Evolutionary conservation across 139 green algal species (phyloP), one percentile per base, ranked within the genome.

Genomic region (Volvox africanus): DNA sequence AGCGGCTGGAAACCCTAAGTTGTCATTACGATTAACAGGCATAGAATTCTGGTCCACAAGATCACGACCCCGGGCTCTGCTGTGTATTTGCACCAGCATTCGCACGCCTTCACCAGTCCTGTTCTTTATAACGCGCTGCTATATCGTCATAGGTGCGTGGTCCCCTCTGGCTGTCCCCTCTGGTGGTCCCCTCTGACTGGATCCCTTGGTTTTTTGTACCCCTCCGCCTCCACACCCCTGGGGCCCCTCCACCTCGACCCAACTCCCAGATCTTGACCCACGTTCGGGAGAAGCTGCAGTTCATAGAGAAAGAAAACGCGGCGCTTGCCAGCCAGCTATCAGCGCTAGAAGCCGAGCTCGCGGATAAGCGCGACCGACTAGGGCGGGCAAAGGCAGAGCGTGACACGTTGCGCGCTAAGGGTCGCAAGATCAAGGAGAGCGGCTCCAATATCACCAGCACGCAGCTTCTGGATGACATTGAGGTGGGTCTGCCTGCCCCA

Each of bases 261-360:
- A 2, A 71, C 55, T 55, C 68, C 36, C 92, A 97, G 94, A 95
- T 97, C 30, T 92, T 99, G 62, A 98, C 97, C 22, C 97, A 99
- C 91, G 92, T 97, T 35, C 96, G 96, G 75, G 97, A 98, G 92
- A 99, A 99, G 95, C 95, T 98, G 90, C 92, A 97, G 89, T 97
- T 97, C 84, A 92, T 98, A 20, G 91, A 97, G 92, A 95, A 95
- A 88, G 94, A 97, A 90, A 97, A 97, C 83, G 62, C 77, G 24
- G 67, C 67, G n/a, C 93, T 96, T 50, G 33, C 77, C 17, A 22
- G 22, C 13, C 13, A 93, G 91, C 87, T 96, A 61, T 62, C 82
- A 28, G 55, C 83, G 22, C 82, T 96, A 32, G 94, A 96, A 32
- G 81, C 76, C 21, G 73, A 77, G 68, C 93, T 96, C 65, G 75